phyloP scores from a whole-genome alignment of 768 basidiomycete species.

The Collybiopsis luxurians region DNA sequence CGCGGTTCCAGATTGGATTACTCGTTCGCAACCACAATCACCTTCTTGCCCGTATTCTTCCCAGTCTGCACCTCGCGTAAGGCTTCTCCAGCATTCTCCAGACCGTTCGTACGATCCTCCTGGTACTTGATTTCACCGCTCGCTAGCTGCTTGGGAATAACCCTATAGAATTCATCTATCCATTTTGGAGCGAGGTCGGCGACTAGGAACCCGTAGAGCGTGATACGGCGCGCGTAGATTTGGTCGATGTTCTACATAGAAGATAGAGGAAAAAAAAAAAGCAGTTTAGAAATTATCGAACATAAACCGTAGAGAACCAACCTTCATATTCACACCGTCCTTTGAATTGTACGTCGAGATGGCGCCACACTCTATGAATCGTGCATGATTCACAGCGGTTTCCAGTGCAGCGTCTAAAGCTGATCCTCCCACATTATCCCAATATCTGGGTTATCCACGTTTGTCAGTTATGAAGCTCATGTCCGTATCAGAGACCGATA shows the following conservation, averaged over 20 bases:
- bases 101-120: slow-evolving; percentile 28
- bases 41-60: slow-evolving; percentile 25
- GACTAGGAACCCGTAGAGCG: slow-evolving; percentile 31
- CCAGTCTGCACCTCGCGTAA: slow-evolving; percentile 30
- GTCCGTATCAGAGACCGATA: too few relatives aligned
- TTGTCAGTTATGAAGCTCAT: too few relatives aligned
- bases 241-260: slow-evolving; percentile 5
- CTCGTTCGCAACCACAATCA: slow-evolving; percentile 8
- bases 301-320: neutral
- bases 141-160: slow-evolving; percentile 27
- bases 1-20: too few relatives aligned
- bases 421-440: slow-evolving; percentile 62
- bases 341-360: slow-evolving; percentile 4
- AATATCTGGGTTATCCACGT: slow-evolving; percentile 35
- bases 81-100: slow-evolving; percentile 27
- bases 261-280: neutral
- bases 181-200: slow-evolving; percentile 21
- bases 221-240: slow-evolving; percentile 7
- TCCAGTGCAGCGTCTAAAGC: slow-evolving; percentile 54
- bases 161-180: slow-evolving; percentile 25
- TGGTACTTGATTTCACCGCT: slow-evolving; percentile 28
- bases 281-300: neutral
- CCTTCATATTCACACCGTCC: slow-evolving; percentile 7
- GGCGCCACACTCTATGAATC: slow-evolving; percentile 39
- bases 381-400: slow-evolving; percentile 38